Base-by-base conservation (phyloP, 371 early-diverging fungal species). In the Mortierella sp. region DNA sequence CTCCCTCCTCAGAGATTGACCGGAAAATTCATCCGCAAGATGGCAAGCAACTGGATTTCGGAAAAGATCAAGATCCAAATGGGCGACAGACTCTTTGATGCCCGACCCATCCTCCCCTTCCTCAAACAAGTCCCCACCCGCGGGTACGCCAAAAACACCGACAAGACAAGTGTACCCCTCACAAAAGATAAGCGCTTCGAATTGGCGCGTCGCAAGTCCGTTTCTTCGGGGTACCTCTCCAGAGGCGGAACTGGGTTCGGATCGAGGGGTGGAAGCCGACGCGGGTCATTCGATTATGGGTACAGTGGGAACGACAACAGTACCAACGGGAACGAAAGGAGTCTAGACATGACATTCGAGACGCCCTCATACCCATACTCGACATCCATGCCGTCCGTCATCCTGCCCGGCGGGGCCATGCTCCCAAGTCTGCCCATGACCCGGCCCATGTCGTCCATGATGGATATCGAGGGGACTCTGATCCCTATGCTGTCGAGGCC, bases 1-100 rank as follows among this genome's bases (percentile, higher is more conserved):
- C 51, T 19, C 51, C 9, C 19, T 51, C 21, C 24, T 19, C 69
- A 83, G 84, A 79, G 72, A 48, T 46, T 83, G 19, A 57, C 80
- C 0, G 84, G 80, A 13, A 83, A 80, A 59, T 43, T 83, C 31
- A 73, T 80, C 5, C 80, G 84, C n/a, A 77, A 77, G 73, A 55
- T 80, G 69, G 74, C 80, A 26, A 69, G 77, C 14, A 77, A 40
- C 53, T 83, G 74, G 69, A 24, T 80, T 3, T 61, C 80, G 19
- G 80, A 77, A 0, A 75, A 78, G 75, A 2, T 77, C 26, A 44
- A 67, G 28, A 48, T 77, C 14, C 74, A 75, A 50, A 2, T 77
- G 73, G 61, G 74, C 26, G 80, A 84, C 72, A 69, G 72, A 0
- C 50, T 80, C 13, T 80, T 77, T 57, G 84, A 80, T 14, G 37